phyloP scores from a whole-genome alignment of 345 rosid species.

The Psidium friedrichsthalianum region DNA sequence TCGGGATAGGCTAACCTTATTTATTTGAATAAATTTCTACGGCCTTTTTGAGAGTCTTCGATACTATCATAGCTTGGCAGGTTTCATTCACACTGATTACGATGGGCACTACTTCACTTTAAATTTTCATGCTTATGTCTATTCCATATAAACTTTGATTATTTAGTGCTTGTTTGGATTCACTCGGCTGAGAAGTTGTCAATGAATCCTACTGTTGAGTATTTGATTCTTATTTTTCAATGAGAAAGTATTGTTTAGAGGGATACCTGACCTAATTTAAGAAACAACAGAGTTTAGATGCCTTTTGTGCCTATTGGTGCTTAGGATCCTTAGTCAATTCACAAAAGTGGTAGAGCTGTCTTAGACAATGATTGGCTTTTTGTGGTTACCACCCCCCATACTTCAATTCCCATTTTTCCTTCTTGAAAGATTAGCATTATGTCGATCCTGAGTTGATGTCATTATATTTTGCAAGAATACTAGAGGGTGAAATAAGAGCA shows the following conservation, averaged over 20 bases:
- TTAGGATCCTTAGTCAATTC: background rate
- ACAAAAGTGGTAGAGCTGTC: background rate
- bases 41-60: background rate
- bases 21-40: background rate
- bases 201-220: background rate
- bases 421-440: background rate
- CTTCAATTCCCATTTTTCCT: background rate
- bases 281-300: background rate
- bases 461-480: background rate
- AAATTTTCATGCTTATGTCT: background rate
- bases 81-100: background rate
- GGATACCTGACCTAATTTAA: background rate
- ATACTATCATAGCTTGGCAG: background rate
- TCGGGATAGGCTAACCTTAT: background rate
- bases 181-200: background rate
- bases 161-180: background rate
- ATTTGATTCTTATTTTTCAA: background rate
- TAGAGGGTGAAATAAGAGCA: background rate
- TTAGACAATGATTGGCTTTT: background rate
- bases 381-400: background rate
- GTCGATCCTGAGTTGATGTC: background rate
- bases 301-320: background rate
- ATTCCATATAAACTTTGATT: background rate
- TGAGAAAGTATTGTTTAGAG: background rate
- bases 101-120: background rate